phyloP scores from a whole-genome alignment of 2,329 filamentous ascomycete species.

The Trichoderma lentiforme region DNA sequence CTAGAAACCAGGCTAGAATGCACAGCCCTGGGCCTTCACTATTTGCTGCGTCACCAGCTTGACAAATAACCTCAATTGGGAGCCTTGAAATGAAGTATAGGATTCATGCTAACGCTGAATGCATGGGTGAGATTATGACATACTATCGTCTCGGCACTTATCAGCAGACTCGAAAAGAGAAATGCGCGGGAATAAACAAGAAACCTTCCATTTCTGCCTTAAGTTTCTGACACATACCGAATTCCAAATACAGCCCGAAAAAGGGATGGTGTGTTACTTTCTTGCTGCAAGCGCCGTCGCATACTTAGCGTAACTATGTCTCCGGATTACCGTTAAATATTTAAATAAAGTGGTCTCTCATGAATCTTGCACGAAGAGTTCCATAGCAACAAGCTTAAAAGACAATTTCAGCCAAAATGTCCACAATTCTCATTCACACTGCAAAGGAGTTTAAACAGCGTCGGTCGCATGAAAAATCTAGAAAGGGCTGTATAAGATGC shows the following conservation, averaged over 20 bases:
- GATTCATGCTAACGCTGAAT: neutral
- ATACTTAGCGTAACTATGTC: neutral
- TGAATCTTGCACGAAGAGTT: neutral
- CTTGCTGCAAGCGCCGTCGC: neutral
- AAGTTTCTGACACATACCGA: neutral
- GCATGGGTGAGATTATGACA: neutral
- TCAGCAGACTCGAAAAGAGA: neutral
- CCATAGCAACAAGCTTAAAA: neutral
- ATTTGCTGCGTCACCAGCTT: neutral
- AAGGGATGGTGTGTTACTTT: neutral
- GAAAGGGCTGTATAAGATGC: constrained; percentile 5
- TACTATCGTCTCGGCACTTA: neutral
- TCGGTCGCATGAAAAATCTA: constrained; percentile 10
- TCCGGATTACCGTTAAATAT: neutral
- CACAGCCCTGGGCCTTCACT: neutral
- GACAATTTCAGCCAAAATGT: neutral
- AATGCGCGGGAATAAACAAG: neutral
- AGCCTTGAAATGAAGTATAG: neutral
- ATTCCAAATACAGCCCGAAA: neutral
- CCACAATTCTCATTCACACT: neutral
- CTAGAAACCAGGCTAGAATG: neutral
- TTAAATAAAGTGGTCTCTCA: neutral
- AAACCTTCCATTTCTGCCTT: neutral
- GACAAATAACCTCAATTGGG: neutral
- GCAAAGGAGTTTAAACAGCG: constrained; percentile 9